Evolutionary conservation across 192 early-diverging fungal species (phyloP).

Genomic region (Entrophospora sp.): DNA sequence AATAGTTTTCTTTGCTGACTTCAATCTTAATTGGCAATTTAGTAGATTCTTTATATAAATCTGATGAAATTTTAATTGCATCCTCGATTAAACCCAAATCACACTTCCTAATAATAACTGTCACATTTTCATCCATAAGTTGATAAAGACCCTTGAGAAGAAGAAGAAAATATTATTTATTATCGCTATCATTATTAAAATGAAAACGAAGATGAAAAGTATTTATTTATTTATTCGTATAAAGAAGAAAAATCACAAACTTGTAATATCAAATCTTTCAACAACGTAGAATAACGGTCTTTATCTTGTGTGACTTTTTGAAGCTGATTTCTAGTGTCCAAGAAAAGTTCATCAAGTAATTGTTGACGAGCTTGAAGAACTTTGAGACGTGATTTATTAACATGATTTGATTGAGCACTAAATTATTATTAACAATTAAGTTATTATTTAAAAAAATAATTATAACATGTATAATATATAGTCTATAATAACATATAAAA

Average conservation of each 20-base stretch:
- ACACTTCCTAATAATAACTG: conserved; percentile 57
- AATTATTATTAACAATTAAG: neutral
- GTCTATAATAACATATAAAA: no score
- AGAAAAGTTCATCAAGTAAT: conserved; percentile 74
- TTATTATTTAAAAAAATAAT: no score
- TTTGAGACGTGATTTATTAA: conserved; percentile 92
- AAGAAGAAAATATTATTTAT: neutral
- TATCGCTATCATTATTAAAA: no score
- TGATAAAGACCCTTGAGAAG: conserved; percentile 59
- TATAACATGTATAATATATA: no score
- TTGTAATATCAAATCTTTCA: conserved; percentile 71
- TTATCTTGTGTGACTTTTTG: conserved; percentile 46
- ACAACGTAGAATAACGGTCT: conserved; percentile 52
- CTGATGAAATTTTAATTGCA: conserved; percentile 41
- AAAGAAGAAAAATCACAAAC: no score
- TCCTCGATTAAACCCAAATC: conserved; percentile 57
- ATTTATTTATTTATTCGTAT: no score
- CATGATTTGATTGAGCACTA: conserved; percentile 86
- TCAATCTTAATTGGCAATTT: conserved; percentile 35
- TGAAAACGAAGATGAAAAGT: no score
- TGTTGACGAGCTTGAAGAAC: conserved; percentile 83
- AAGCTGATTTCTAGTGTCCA: conserved; percentile 58
- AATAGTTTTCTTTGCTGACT: conserved; percentile 50
- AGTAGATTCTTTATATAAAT: conserved; percentile 50
- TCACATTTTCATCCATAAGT: conserved; percentile 75